phyloP scores from a whole-genome alignment of 2,329 filamentous ascomycete species.

The Colletotrichum noveboracense region DNA sequence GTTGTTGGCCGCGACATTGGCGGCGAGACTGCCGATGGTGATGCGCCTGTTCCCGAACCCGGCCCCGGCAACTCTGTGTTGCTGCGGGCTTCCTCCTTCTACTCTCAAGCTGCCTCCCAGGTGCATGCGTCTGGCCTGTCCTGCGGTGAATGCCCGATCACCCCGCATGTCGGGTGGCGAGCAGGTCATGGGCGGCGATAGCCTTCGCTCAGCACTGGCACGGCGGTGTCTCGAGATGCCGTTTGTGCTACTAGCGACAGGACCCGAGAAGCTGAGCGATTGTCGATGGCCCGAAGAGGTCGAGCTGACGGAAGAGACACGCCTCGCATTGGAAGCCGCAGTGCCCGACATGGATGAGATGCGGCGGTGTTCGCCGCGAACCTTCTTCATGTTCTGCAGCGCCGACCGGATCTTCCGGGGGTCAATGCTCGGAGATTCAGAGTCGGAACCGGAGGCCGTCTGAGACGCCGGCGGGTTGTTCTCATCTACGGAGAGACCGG shows the following conservation, averaged over 20 bases:
- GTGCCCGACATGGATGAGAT: slow-evolving; percentile 44
- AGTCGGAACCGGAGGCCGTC: slow-evolving; percentile 48
- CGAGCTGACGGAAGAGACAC: slow-evolving; percentile 47
- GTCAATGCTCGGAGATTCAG: slow-evolving; percentile 56
- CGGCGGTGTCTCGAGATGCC: slow-evolving; percentile 61
- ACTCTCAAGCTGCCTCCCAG: slow-evolving; percentile 45
- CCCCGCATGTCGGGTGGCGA: slow-evolving; percentile 47
- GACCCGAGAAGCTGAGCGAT: slow-evolving; percentile 42
- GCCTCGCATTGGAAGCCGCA: slow-evolving; percentile 40
- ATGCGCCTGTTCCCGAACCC: slow-evolving; percentile 23
- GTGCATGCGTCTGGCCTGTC: slow-evolving; percentile 64
- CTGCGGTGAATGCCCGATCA: slow-evolving; percentile 52
- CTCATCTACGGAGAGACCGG: slow-evolving; percentile 47
- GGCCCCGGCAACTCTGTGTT: slow-evolving; percentile 21
- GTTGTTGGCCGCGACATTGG: neutral
- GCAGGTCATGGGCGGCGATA: slow-evolving; percentile 59
- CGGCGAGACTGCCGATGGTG: slow-evolving; percentile 21
- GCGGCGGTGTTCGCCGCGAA: slow-evolving; percentile 41
- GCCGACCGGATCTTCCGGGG: slow-evolving; percentile 60
- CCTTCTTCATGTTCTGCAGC: slow-evolving; percentile 56
- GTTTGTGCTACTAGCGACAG: slow-evolving; percentile 55
- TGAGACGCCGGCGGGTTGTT: slow-evolving; percentile 54
- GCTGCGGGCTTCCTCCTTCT: slow-evolving; percentile 28
- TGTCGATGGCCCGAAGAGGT: slow-evolving; percentile 6
- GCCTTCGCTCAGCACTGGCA: slow-evolving; percentile 53